Evolutionary conservation across 345 rosid genomes (phyloP), one percentile per base, ranked within the genome.

Genomic region (Boechera stricta): DNA sequence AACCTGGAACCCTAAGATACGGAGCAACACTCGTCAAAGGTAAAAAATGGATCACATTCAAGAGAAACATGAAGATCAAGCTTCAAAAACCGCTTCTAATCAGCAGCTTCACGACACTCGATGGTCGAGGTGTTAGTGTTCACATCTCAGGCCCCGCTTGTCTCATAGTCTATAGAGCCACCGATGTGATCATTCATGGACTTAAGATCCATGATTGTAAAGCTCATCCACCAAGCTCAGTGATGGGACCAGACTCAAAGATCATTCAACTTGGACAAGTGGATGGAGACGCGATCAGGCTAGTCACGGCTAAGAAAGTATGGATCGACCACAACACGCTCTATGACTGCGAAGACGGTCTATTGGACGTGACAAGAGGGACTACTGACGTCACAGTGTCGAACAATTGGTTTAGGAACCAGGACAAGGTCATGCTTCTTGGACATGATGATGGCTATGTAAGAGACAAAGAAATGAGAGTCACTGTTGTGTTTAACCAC

Each of bases 401-500:
- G 0, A 93, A 91, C 84, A 88, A 91, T 54, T 85, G 94, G 97
- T 88, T 91, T 31, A 86, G 83, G 56, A 82, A 87, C 74, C 97
- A 90, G 13, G 92, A 91, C 80, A 91, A 93, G 83, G 97, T 91
- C 49, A 90, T 91, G 97, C 92, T 91, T 51, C 88, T 90, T 0
- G 90, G 94, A 4, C 93, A 93, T 32, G 92, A 90, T 58, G 94
- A 91, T 58, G 93, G 88, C 5, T 85, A 70, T 73, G 10, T 66
- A 10, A 77, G 87, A 39, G 92, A 91, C 75, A 83, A 66, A 78
- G 80, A 83, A 64, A 90, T 88, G 94, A 91, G 82, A 78, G 94
- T 77, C 13, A 91, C 91, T 5, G 84, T 91, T 47, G 82, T 80
- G 11, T 86, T 86, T 81, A 94, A 86, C 76, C 94, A 89, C 79